Conservation (phyloP, 306 rosid species). For the Mucuna pruriens region DNA sequence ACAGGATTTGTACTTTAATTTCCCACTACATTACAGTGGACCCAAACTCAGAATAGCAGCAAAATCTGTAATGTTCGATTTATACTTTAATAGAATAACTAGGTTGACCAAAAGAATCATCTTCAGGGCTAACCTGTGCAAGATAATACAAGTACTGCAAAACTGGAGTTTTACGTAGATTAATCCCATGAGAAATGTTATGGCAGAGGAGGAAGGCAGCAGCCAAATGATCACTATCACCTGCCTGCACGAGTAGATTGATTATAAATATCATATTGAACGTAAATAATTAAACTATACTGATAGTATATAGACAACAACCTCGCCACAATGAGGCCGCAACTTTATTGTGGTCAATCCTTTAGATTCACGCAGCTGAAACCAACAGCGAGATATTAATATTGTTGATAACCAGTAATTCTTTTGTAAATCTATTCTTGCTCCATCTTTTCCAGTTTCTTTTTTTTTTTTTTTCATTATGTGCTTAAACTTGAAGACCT, state of each 20-base stretch:
- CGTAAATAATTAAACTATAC: constrained; percentile 6
- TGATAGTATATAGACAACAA: constrained; percentile 40
- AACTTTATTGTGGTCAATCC: constrained; percentile 72
- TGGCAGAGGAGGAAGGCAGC: constrained; percentile 80
- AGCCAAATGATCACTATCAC: constrained; percentile 88
- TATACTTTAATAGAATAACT: background rate
- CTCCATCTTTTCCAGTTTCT: background rate
- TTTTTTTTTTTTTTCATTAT: background rate
- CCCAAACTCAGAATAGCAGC: constrained; percentile 12
- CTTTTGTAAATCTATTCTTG: background rate
- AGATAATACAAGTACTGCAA: constrained; percentile 85
- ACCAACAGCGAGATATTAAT: constrained; percentile 33
- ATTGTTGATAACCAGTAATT: constrained; percentile 9
- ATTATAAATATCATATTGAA: constrained; percentile 40
- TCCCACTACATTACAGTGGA: constrained; percentile 5
- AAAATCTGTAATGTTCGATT: constrained; percentile 1
- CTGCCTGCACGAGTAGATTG: constrained; percentile 61
- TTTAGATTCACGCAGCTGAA: constrained; percentile 84
- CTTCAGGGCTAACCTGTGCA: constrained; percentile 67
- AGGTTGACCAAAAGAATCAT: constrained; percentile 22
- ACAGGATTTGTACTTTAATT: constrained; percentile 1
- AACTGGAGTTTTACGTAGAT: constrained; percentile 80
- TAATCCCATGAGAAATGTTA: constrained; percentile 88
- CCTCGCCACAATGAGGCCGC: constrained; percentile 96
- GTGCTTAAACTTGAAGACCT: constrained; percentile 4